These are phyloP conservation scores for Kurtzmaniella quercitrusa DNA, from an alignment of 1,139 yeast species.

Conservation along the genomic window DNA sequence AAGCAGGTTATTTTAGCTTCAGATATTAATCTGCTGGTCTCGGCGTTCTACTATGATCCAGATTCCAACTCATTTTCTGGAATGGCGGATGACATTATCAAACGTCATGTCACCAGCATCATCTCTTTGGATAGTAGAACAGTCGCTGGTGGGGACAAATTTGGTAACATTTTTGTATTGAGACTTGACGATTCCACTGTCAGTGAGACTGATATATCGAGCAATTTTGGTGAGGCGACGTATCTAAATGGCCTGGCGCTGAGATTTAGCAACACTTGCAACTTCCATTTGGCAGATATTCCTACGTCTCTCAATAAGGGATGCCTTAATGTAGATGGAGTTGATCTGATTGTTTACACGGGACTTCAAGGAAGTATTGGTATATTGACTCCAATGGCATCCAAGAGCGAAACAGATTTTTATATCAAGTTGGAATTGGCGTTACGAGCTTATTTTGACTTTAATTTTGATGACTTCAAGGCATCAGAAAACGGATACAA, in stretches of 20 bases:
- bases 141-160: conserved; percentile 82
- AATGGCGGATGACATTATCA: conserved; percentile 65
- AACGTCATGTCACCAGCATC: conserved; percentile 63
- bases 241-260: conserved; percentile 50
- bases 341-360: conserved; percentile 62
- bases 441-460: conserved; percentile 35
- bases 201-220: not conserved
- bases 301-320: conserved; percentile 59
- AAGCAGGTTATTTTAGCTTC: conserved; percentile 68
- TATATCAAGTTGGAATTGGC: conserved; percentile 52
- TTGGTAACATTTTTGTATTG: conserved; percentile 73
- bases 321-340: conserved; percentile 55
- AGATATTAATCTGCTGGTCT: conserved; percentile 51
- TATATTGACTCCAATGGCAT: conserved; percentile 60
- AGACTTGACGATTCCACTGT: conserved; percentile 44
- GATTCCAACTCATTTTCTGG: conserved; percentile 52
- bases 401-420: conserved; percentile 59
- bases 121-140: conserved; percentile 69
- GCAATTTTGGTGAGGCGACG: not conserved
- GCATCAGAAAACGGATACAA: conserved; percentile 16
- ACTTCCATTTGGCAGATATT: conserved; percentile 68
- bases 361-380: conserved; percentile 86
- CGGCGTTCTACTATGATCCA: conserved; percentile 52
- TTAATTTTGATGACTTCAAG: conserved; percentile 29
- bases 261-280: conserved; percentile 53